Conservation (phyloP, 768 basidiomycete genomes). For the Trametes cingulata region DNA sequence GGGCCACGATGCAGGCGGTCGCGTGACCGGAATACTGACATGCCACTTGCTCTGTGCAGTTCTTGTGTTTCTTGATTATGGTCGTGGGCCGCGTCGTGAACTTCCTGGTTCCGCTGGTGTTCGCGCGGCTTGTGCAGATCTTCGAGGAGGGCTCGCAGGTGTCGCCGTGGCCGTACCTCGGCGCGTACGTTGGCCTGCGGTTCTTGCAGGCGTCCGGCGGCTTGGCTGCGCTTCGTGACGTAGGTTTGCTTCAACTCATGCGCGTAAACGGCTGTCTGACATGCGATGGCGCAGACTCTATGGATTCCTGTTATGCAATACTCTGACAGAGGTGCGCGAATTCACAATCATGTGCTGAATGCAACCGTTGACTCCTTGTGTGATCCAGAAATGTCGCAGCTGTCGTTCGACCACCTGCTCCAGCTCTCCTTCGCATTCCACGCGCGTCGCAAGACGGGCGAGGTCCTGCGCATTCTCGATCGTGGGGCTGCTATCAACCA, state of each 20-base stretch:
- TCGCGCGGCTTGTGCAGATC: slow-evolving; percentile 63
- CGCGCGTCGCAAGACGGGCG: slow-evolving; percentile 81
- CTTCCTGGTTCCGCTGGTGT: slow-evolving; percentile 64
- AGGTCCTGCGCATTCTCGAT: slow-evolving; percentile 78
- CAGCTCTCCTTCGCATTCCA: slow-evolving; percentile 86
- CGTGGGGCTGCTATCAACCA: slow-evolving; percentile 87
- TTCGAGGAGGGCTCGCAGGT: slow-evolving; percentile 47
- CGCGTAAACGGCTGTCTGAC: not conserved
- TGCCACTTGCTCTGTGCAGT: slow-evolving; percentile 37
- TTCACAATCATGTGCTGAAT: not conserved
- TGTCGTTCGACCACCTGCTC: slow-evolving; percentile 85
- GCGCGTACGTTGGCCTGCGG: slow-evolving; percentile 66
- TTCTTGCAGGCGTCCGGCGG: slow-evolving; percentile 81
- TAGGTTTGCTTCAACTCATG: slow-evolving; percentile 14
- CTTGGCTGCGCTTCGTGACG: slow-evolving; percentile 59
- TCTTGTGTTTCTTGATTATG: slow-evolving; percentile 69
- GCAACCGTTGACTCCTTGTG: not conserved
- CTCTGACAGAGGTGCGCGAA: slow-evolving; percentile 64
- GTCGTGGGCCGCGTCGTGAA: slow-evolving; percentile 78
- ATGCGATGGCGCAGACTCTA: slow-evolving; percentile 45
- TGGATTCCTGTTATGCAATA: slow-evolving; percentile 92
- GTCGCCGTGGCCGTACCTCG: slow-evolving; percentile 66
- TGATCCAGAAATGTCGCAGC: slow-evolving; percentile 72
- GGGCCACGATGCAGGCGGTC: slow-evolving; percentile 10
- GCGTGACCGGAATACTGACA: slow-evolving; percentile 1